Base-by-base conservation (phyloP, 176 grass and related monocot genomes). In the Hordeum vulgare region DNA sequence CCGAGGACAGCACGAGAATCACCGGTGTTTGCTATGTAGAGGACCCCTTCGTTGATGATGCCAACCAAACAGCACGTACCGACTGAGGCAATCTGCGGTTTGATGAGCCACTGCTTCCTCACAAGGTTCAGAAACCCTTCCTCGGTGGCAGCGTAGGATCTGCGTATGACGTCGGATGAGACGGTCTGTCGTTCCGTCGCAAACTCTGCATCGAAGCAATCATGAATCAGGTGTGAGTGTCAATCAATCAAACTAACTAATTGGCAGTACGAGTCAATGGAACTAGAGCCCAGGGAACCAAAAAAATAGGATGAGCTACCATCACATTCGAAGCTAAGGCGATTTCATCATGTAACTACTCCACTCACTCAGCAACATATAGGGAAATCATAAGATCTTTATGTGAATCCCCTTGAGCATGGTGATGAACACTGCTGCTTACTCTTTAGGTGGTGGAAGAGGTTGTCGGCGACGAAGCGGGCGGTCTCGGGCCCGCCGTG, bases 121-220 rank as follows among this genome's bases (percentile, higher is more conserved):
- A 94, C 93, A 83, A 91, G 59, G 44, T 88, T 92, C 54, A 94
- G 84, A 73, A 94, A 94, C 34, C 90, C 93, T 68, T 94, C 93
- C 80, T 94, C 93, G 0, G 85, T 94, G 29, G 90, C 78, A 35
- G 87, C 80, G 56, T 83, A 90, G n/a, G 93, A 85, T 79, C 87
- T 86, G 26, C 57, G 68, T 73, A 92, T 88, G 47, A 82, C 84
- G 82, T 94, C 90, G 20, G 53, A 77, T 24, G 93, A 92, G 49
- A 92, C 65, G 2, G 80, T 65, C 25, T 88, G 85, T 13, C 90
- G 90, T 49, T 92, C 93, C 3, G 74, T 88, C 49, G 81, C 86
- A 39, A 80, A 94, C 31, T 84, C 93, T 94, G 93, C 71, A 64
- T 21, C 2, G 5, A 75, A 80, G 53, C 17, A 72, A 62, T 39